phyloP scores from a whole-genome alignment of 495 filamentous ascomycete species.

The Aspergillus baeticus region DNA sequence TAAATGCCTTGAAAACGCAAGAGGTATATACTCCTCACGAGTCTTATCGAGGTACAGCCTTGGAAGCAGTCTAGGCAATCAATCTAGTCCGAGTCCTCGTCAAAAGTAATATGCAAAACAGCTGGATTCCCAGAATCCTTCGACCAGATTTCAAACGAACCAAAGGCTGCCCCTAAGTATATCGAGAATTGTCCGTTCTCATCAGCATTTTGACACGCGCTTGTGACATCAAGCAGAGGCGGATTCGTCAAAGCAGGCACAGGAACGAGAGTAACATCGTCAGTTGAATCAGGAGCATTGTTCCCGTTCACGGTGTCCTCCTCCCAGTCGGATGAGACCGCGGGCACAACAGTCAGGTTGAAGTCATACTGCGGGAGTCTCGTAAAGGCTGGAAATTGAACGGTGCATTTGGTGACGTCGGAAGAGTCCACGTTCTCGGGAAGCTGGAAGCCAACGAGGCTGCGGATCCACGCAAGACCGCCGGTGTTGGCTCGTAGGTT shows the following conservation, averaged over 20 bases:
- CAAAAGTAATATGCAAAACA: slow-evolving; percentile 11
- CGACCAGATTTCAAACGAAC: slow-evolving; percentile 15
- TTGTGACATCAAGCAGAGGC: slow-evolving; percentile 12
- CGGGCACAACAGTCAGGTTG: slow-evolving; percentile 14
- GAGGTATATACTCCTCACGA: no score
- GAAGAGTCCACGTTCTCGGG: background rate
- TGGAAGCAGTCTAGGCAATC: no score
- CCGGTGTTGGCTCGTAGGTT: slow-evolving; percentile 12
- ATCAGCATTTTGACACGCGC: slow-evolving; percentile 7
- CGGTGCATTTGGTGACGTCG: slow-evolving; percentile 9
- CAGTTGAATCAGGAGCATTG: slow-evolving; percentile 9
- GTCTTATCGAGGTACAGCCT: no score
- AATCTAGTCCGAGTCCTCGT: background rate
- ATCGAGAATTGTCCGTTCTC: slow-evolving; percentile 11
- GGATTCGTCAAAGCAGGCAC: slow-evolving; percentile 9
- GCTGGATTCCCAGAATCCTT: slow-evolving; percentile 19
- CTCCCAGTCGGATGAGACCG: slow-evolving; percentile 14
- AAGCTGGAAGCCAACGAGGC: slow-evolving; percentile 15
- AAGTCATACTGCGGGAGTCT: background rate
- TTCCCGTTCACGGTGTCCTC: slow-evolving; percentile 16
- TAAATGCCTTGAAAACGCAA: no score
- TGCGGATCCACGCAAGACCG: slow-evolving; percentile 7
- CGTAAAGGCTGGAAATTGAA: slow-evolving; percentile 18
- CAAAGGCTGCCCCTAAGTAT: slow-evolving; percentile 11
- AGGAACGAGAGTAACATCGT: background rate